A percentile compares a stretch with the other conserved stretches of the same genome.
Evolutionary conservation across 371 early-diverging fungal genomes (phyloP).

Genomic region (Paraphysoderma sedebokerense): DNA sequence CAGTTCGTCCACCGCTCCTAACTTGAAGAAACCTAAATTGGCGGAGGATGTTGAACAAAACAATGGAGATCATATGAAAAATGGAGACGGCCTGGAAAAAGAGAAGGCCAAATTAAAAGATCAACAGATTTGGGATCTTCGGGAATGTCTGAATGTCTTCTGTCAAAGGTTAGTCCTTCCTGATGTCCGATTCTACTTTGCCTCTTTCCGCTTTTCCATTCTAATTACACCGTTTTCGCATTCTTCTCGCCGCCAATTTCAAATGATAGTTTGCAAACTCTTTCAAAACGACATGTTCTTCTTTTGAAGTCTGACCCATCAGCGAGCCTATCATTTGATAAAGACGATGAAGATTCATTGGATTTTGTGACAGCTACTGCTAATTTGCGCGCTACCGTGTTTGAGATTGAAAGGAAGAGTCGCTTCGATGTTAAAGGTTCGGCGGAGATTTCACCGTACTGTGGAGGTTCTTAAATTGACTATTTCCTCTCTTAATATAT

Average conservation of each 20-base stretch:
- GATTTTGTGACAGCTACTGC: conserved; percentile 85
- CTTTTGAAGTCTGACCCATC: conserved; percentile 22
- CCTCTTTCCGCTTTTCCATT: neutral
- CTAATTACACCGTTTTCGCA: neutral
- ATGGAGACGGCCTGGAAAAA: too few species aligned
- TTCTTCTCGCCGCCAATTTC: neutral
- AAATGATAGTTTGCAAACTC: neutral
- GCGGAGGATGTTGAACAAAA: too few species aligned
- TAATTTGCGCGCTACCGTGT: conserved; percentile 67
- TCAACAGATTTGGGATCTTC: conserved; percentile 47
- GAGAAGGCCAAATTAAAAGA: too few species aligned
- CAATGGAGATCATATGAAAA: too few species aligned
- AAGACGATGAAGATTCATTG: conserved; percentile 79
- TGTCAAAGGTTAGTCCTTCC: conserved; percentile 14
- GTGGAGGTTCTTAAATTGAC: neutral
- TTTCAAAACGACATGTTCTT: too few species aligned
- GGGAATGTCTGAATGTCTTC: conserved; percentile 23
- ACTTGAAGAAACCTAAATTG: neutral
- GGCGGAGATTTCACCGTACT: neutral
- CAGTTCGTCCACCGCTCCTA: neutral
- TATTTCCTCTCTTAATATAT: neutral
- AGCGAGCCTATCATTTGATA: conserved; percentile 57
- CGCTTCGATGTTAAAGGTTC: conserved; percentile 80
- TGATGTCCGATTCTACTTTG: too few species aligned
- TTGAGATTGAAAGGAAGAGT: conserved; percentile 56